Base-by-base conservation (phyloP, 2,329 filamentous ascomycete genomes). In the Paecilomyces variotii region DNA sequence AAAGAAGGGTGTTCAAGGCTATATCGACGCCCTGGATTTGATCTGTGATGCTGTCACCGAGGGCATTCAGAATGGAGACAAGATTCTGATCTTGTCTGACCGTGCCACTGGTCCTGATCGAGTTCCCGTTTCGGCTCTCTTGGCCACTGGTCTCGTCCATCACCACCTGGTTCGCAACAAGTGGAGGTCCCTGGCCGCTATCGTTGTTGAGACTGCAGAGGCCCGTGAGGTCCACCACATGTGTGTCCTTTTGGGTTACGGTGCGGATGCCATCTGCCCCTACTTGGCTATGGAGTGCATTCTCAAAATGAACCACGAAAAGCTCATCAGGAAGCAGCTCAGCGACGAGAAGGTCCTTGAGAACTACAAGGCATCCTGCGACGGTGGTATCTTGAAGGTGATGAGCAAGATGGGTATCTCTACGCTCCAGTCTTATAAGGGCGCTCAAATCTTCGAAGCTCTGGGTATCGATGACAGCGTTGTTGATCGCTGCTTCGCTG, bases 361-460 rank as follows among this genome's bases (percentile, higher is more conserved):
- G 68, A 97, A 97, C 80, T 97, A 97, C 83, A 96, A 95, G 79
- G 90, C 95, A 75, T 97, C 93, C 62, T 93, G 90, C 68, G 92
- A 97, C 66, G 93, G 93, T 70, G 93, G 93, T 79, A 96, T 97
- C 63, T 81, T 97, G 63, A 97, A 97, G 78, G 93, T 97, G 73
- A 97, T 97, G 93, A 94, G 89, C 75, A 97, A 97, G 82, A 97
- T 97, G 93, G 93, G 93, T 79, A 97, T 97, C 64, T 97, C 93
- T 5, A 97, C 93, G 32, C 81, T 97, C 53, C 91, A 93, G 70
- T 93, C 89, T 65, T 97, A 97, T 82, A 97, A 97, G 81, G 93
- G 93, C 71, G 93, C 93, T 58, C 93, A 97, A 79, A 97, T 97
- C 64, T 97, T 97, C 67, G 93, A 97, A 74, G 91, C 92, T 54